Evolutionary conservation across 352 stramenopile genomes (phyloP).

Genomic region (Globisporangium carolinianum): DNA sequence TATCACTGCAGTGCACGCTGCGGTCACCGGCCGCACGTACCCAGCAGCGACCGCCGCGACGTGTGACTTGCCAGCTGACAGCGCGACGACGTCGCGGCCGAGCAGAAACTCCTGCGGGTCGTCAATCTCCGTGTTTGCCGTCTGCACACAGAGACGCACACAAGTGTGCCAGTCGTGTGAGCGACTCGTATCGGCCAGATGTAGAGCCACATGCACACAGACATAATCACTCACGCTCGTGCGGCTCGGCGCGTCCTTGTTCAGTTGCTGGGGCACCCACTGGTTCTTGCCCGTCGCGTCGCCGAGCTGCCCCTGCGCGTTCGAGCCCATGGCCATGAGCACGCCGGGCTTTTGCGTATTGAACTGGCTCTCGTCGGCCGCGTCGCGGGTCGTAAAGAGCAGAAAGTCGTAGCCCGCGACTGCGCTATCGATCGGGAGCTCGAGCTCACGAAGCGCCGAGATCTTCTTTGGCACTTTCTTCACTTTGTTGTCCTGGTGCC

Average conservation of each 20-base stretch:
- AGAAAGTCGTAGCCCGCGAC: conserved; percentile 62
- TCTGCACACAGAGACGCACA: conserved; percentile 9
- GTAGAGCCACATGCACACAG: neutral
- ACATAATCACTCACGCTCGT: conserved; percentile 32
- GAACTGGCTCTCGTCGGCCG: conserved; percentile 66
- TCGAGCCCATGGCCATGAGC: conserved; percentile 77
- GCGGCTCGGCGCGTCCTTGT: conserved; percentile 52
- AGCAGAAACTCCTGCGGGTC: conserved; percentile 67
- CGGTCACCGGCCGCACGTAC: conserved; percentile 16
- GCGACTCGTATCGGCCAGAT: neutral
- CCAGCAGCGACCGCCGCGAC: conserved; percentile 38
- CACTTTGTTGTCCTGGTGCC: conserved; percentile 82
- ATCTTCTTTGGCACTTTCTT: conserved; percentile 85
- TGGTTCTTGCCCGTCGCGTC: conserved; percentile 73
- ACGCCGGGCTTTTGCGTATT: conserved; percentile 70
- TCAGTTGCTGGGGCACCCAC: conserved; percentile 73
- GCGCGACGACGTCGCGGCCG: conserved; percentile 53
- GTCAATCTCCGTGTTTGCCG: conserved; percentile 46
- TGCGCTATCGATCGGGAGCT: conserved; percentile 57
- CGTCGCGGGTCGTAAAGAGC: conserved; percentile 60
- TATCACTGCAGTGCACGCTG: too few species aligned
- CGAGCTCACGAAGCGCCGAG: conserved; percentile 68
- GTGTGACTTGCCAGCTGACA: conserved; percentile 58
- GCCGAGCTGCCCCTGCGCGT: conserved; percentile 57
- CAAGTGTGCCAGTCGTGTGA: neutral